Evolutionary conservation across 163 green algal species (phyloP).

Genomic region (Scenedesmus sp.): DNA sequence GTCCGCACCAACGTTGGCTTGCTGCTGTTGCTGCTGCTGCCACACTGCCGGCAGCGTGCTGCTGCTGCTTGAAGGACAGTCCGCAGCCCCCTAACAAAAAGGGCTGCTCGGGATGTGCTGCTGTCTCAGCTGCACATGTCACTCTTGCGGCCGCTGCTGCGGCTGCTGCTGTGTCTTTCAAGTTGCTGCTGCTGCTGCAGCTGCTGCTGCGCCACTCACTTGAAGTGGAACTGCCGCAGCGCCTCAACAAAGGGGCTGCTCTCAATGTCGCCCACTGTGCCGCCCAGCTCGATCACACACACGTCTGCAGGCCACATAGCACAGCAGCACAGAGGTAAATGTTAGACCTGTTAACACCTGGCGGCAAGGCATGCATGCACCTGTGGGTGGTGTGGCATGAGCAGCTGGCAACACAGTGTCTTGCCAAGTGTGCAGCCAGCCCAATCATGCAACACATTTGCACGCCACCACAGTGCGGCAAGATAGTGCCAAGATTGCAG

Average conservation of each 20-base stretch:
- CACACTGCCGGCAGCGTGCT: background rate
- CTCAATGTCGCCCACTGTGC: slow-evolving; percentile 99
- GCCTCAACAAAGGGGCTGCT: slow-evolving; percentile 99
- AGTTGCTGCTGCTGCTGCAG: background rate
- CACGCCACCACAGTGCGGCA: too few species aligned
- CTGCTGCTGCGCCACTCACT: slow-evolving; percentile 65
- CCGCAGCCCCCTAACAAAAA: background rate
- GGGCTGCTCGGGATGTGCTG: too few species aligned
- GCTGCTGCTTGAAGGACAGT: background rate
- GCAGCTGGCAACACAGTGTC: too few species aligned
- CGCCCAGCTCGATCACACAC: slow-evolving; percentile 99
- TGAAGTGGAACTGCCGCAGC: slow-evolving; percentile 96
- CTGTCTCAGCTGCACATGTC: background rate
- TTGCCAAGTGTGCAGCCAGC: too few species aligned
- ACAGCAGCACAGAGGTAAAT: background rate
- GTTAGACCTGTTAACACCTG: too few species aligned
- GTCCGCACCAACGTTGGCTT: background rate
- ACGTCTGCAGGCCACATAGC: slow-evolving; percentile 72
- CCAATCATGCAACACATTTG: too few species aligned
- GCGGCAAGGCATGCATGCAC: too few species aligned
- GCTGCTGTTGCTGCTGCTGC: background rate
- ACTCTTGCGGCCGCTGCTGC: too few species aligned
- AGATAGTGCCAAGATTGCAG: too few species aligned
- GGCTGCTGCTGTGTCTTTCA: too few species aligned
- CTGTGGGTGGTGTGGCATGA: too few species aligned